These are phyloP conservation scores for Cytospora mali DNA, from an alignment of 2,329 filamentous ascomycete genomes.

Conservation along the genomic window DNA sequence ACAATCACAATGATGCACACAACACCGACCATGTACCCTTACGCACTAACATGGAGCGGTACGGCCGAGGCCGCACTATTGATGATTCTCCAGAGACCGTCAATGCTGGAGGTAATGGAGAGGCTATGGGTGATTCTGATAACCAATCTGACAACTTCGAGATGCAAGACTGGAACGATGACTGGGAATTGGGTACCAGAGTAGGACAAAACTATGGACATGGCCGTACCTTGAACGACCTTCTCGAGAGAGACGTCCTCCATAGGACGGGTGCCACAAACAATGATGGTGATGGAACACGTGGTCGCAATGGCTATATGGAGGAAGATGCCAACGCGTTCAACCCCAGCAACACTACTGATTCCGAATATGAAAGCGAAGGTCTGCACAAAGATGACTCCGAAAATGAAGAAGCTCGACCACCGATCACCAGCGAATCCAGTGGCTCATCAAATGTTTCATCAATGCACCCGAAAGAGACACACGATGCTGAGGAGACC, in stretches of 20 bases:
- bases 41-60: not conserved
- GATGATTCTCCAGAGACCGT: not conserved
- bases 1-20: not conserved
- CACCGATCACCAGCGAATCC: not conserved
- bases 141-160: not conserved
- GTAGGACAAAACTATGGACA: not conserved
- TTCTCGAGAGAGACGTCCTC: not conserved
- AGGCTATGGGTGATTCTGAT: not conserved
- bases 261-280: not conserved
- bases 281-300: not conserved
- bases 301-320: not conserved
- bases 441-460: not conserved
- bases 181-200: not conserved
- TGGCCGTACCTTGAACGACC: conserved; percentile 18
- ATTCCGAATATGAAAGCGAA: not conserved
- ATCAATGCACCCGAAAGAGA: not conserved
- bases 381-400: not conserved
- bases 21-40: not conserved
- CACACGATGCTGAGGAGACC: conserved; percentile 7
- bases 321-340: not conserved
- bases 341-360: not conserved
- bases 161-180: not conserved
- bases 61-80: conserved; percentile 10
- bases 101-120: not conserved
- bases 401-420: not conserved